Percentiles rank a stretch among this genome's conserved stretches.
Evolutionary conservation across 257 asterid species (phyloP).

Genomic region (Solanum rostratum): DNA sequence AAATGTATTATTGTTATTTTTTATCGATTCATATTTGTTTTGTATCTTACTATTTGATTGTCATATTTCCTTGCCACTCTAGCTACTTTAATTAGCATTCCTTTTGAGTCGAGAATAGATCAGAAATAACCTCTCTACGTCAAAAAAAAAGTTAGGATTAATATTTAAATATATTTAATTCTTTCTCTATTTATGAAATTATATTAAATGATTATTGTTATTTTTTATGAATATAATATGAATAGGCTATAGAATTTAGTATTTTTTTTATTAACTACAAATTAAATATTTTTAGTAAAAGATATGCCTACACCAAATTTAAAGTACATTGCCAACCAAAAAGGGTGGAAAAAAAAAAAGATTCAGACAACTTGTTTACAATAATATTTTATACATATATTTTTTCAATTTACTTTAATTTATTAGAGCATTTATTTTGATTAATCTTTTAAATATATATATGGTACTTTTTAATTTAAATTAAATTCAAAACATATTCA

Average conservation of each 20-base stretch:
- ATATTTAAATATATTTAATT: fast-evolving
- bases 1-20: background rate
- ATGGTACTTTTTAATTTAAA: background rate
- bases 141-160: no score
- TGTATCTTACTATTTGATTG: background rate
- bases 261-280: background rate
- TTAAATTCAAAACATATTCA: background rate
- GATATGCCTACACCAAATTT: background rate
- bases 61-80: background rate
- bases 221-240: background rate
- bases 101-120: fast-evolving
- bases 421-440: background rate
- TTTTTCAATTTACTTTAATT: background rate
- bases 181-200: background rate
- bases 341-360: background rate
- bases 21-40: background rate
- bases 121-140: background rate
- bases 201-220: background rate
- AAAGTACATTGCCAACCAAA: background rate
- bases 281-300: background rate
- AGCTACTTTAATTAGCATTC: background rate
- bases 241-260: background rate
- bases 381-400: background rate
- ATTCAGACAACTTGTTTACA: background rate
- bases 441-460: background rate